phyloP scores from a whole-genome alignment of 2,329 filamentous ascomycete species.

The Sclerotinia sclerotiorum region DNA sequence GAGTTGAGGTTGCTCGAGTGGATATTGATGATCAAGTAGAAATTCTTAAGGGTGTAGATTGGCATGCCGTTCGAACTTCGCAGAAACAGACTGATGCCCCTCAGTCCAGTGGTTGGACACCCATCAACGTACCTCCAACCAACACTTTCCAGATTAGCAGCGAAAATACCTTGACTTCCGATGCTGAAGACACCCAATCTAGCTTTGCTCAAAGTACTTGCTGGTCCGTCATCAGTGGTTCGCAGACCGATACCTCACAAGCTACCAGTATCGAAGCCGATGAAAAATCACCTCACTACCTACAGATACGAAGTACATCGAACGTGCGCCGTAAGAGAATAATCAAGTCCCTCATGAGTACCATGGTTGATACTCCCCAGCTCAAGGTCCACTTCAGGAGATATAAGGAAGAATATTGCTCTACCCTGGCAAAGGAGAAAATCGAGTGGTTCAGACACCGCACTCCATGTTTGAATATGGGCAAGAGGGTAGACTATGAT shows the following conservation, averaged over 20 bases:
- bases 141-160: background rate
- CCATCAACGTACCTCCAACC: background rate
- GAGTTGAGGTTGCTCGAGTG: background rate
- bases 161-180: background rate
- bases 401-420: slow-evolving; percentile 15
- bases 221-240: background rate
- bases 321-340: background rate
- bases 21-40: background rate
- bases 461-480: background rate
- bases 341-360: background rate
- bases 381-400: background rate
- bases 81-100: background rate
- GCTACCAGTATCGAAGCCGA: background rate
- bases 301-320: background rate
- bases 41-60: background rate
- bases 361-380: too few species aligned
- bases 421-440: background rate
- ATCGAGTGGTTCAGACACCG: background rate
- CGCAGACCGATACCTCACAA: slow-evolving; percentile 1
- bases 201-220: background rate
- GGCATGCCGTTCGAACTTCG: background rate
- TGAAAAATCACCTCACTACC: background rate
- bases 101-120: background rate
- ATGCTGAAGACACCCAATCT: background rate
- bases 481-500: background rate